Conservation (phyloP, 495 filamentous ascomycete genomes). For the Lasiosphaeria ovina region DNA sequence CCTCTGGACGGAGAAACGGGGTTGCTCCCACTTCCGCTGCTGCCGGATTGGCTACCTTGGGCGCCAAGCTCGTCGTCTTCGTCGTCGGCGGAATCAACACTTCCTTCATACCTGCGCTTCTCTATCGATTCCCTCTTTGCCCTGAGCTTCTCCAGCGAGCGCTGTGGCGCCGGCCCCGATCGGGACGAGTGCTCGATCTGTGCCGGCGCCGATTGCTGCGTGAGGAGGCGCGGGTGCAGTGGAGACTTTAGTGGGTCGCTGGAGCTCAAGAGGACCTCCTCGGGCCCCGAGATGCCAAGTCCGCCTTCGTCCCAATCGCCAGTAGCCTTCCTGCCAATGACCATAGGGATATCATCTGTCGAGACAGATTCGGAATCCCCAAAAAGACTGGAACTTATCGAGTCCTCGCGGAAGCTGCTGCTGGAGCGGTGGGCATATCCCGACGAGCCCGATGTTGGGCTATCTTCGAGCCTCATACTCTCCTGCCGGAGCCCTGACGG, state of each 20-base stretch:
- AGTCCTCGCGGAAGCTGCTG: constrained; percentile 78
- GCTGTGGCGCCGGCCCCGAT: constrained; percentile 53
- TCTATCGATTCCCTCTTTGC: constrained; percentile 76
- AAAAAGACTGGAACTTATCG: constrained; percentile 80
- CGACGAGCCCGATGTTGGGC: constrained; percentile 79
- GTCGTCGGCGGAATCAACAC: constrained; percentile 79
- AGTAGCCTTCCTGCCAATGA: constrained; percentile 64
- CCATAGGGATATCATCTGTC: constrained; percentile 74
- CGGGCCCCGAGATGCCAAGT: constrained; percentile 63
- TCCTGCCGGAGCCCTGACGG: constrained; percentile 64
- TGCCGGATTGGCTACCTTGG: constrained; percentile 54
- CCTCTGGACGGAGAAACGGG: constrained; percentile 39
- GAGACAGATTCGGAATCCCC: constrained; percentile 78
- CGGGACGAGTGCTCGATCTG: constrained; percentile 52
- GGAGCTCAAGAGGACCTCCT: constrained; percentile 36
- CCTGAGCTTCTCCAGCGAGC: constrained; percentile 73
- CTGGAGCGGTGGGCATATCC: constrained; percentile 65
- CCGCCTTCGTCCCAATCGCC: constrained; percentile 73
- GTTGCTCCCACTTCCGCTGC: constrained; percentile 39
- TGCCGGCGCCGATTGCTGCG: constrained; percentile 66
- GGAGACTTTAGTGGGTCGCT: constrained; percentile 34
- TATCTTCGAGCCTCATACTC: constrained; percentile 65
- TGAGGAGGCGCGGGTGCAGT: constrained; percentile 52
- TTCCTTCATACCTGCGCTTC: constrained; percentile 70
- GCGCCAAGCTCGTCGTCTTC: constrained; percentile 84